Evolutionary conservation across 73 alveolate genomes (phyloP), one percentile per base, ranked within the genome.

Genomic region (Urostyla sp.): DNA sequence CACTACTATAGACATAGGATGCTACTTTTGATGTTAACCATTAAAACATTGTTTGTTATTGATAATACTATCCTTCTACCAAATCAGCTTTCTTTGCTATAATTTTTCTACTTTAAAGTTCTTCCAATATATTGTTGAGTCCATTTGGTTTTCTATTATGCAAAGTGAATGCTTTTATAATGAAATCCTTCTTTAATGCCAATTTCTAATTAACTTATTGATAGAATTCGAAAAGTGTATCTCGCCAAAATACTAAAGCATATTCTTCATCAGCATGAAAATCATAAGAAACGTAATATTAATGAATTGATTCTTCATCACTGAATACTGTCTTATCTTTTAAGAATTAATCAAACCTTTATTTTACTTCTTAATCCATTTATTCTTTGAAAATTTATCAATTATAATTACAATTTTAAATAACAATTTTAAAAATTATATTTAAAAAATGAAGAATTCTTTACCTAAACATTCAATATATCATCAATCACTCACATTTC

Each of bases 131-230:
- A 24, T 45, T 49, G 3, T 67, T 46, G 5, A 69, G 34, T 24
- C 83, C 83, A 13, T 67, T 49, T 5, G 83, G 83, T 49, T 69
- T 69, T 49, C 83, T 11, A 69, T 69, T 46, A 28, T 69, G 83
- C 32, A 69, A 35, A 18, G 34, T 69, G 45, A 69, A 69, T 13
- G 69, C 52, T 32, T 69, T 69, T 5, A 69, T 49, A n/a, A 69
- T 2, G 30, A 46, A 67, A 48, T 18, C 3, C 49, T 69, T 46
- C 30, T 27, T 69, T 20, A 48, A 46, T n/a, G 52, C 20, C 3
- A 69, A 16, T 20, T 21, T 28, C 8, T 48, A 6, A 46, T 51
- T 6, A 8, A 69, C 83, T 28, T n/a, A 49, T 32, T 24, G 55
- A 49, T 48, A 69, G 23, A 24, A 69, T 34, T 69, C 83, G 23